Conservation (phyloP, 1,284 basidiomycete genomes). For the Boletus sp. region DNA sequence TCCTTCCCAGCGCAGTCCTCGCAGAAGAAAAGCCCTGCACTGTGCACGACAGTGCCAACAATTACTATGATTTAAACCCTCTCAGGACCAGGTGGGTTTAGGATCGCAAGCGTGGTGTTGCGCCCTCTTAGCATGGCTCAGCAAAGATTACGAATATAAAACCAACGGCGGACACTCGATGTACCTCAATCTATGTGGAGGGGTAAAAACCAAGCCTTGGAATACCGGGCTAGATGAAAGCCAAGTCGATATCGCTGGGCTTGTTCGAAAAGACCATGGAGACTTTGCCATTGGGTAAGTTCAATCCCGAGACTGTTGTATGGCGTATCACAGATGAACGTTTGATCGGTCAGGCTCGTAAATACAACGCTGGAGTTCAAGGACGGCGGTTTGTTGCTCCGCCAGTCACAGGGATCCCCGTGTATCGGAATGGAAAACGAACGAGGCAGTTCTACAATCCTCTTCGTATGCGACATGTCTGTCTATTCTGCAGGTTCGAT, state of each 20-base stretch:
- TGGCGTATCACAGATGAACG: background rate
- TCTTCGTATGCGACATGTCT: conserved; percentile 63
- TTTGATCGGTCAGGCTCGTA: conserved; percentile 39
- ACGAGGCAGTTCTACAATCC: conserved; percentile 55
- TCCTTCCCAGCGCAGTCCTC: conserved; percentile 32
- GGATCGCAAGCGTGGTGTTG: background rate
- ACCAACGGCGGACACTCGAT: conserved; percentile 47
- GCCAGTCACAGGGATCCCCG: conserved; percentile 54
- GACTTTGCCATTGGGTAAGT: conserved; percentile 72
- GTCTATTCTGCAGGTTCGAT: conserved; percentile 46
- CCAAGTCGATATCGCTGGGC: conserved; percentile 56
- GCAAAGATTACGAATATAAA: conserved; percentile 58
- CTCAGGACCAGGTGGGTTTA: conserved; percentile 47
- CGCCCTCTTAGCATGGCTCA: conserved; percentile 28
- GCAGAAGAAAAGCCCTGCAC: conserved; percentile 45
- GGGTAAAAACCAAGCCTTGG: conserved; percentile 55
- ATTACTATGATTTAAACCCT: conserved; percentile 61
- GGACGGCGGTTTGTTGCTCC: conserved; percentile 44
- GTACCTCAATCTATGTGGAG: conserved; percentile 60
- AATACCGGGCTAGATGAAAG: conserved; percentile 46
- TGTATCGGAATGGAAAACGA: conserved; percentile 50
- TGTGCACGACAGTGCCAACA: conserved; percentile 36
- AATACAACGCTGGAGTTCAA: conserved; percentile 58
- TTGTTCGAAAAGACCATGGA: conserved; percentile 56
- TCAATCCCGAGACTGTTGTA: background rate